A percentile compares a stretch with the other conserved stretches of the same genome.
phyloP scores from a whole-genome alignment of 164 flowering plant genomes.

The Vitis labrusca region DNA sequence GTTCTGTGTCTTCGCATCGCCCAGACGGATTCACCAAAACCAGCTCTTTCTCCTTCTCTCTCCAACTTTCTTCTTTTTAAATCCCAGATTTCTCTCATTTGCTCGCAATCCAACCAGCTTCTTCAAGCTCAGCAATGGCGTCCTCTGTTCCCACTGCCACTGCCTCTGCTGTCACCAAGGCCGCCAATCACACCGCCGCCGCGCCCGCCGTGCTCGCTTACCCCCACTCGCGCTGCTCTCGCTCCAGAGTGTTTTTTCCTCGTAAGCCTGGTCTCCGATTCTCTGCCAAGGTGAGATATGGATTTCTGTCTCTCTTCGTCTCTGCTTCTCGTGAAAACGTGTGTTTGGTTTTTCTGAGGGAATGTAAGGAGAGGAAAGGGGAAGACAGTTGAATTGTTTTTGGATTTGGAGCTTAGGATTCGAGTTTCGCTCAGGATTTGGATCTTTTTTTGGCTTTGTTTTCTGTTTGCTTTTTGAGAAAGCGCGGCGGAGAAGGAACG shows the following conservation, averaged over 20 bases:
- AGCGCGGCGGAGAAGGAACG: too few relatives aligned
- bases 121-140: constrained; percentile 20
- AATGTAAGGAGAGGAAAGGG: too few relatives aligned
- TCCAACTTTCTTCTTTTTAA: constrained; percentile 15
- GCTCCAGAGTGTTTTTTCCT: constrained; percentile 35
- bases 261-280: constrained; percentile 37
- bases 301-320: background rate
- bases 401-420: too few relatives aligned
- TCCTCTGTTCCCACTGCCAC: constrained; percentile 26
- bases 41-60: background rate
- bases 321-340: too few relatives aligned
- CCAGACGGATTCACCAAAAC: background rate
- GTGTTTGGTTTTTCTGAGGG: too few relatives aligned
- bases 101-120: background rate
- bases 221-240: background rate
- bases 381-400: too few relatives aligned
- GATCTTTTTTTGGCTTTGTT: too few relatives aligned
- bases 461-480: too few relatives aligned
- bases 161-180: constrained; percentile 26
- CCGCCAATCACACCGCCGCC: constrained; percentile 7
- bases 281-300: constrained; percentile 30
- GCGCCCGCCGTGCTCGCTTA: background rate
- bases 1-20: too few relatives aligned
- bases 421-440: too few relatives aligned
- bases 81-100: background rate